A percentile compares a stretch with the other conserved stretches of the same genome.
Conservation (phyloP, 768 basidiomycete genomes). For the Xerocomellus intermedius region DNA sequence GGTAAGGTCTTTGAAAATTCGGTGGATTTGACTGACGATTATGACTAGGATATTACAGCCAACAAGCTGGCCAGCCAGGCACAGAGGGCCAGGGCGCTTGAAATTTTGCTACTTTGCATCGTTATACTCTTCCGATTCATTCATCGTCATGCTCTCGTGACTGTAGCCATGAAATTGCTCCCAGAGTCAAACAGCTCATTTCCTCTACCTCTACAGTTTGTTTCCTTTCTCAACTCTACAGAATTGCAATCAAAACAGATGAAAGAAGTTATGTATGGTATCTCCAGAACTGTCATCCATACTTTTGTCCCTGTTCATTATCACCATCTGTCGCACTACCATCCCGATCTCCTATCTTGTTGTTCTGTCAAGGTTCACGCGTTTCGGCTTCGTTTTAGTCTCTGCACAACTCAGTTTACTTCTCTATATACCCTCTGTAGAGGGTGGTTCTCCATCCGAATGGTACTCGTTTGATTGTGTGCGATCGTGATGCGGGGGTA, state of each 20-base stretch:
- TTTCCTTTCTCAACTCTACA: conserved; percentile 27
- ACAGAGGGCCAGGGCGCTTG: conserved; percentile 47
- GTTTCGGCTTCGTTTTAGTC: conserved; percentile 18
- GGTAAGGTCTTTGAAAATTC: conserved; percentile 43
- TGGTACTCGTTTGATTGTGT: conserved; percentile 18
- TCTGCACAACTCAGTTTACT: conserved; percentile 19
- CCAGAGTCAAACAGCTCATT: conserved; percentile 19
- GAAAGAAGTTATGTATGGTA: conserved; percentile 36
- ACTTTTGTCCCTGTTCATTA: conserved; percentile 27
- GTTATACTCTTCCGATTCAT: conserved; percentile 24
- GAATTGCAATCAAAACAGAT: conserved; percentile 33
- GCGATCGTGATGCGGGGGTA: conserved; percentile 17
- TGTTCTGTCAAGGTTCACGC: conserved; percentile 27
- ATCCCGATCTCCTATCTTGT: conserved; percentile 20
- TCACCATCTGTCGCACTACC: conserved; percentile 20
- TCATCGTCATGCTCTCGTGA: conserved; percentile 29
- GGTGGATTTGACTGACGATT: conserved; percentile 12
- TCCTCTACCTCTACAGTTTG: conserved; percentile 15
- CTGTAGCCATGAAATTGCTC: conserved; percentile 33
- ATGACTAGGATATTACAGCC: conserved; percentile 75
- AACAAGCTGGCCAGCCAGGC: conserved; percentile 65
- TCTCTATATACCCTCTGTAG: conserved; percentile 32
- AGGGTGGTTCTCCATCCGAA: conserved; percentile 31
- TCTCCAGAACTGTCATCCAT: conserved; percentile 30
- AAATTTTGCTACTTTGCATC: conserved; percentile 25